phyloP scores from a whole-genome alignment of 2,329 filamentous ascomycete genomes.

The Hypomyces perniciosus region DNA sequence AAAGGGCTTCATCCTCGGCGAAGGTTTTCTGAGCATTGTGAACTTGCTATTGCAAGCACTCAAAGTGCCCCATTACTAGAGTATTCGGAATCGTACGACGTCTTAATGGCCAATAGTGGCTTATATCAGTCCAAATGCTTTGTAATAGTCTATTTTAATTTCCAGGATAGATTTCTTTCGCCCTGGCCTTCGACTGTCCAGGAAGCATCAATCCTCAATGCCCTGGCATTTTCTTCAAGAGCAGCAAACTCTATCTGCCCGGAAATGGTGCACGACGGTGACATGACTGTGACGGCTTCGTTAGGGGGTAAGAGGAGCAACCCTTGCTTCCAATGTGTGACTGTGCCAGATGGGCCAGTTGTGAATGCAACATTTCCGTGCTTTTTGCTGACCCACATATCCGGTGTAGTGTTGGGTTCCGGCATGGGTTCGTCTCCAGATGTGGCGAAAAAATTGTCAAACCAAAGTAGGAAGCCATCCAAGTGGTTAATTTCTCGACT shows the following conservation, averaged over 20 bases:
- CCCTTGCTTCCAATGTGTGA: slow-evolving; percentile 89
- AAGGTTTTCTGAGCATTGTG: slow-evolving; percentile 86
- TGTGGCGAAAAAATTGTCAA: slow-evolving; percentile 84
- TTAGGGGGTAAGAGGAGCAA: slow-evolving; percentile 63
- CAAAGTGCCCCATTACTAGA: slow-evolving; percentile 64
- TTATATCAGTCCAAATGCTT: not conserved
- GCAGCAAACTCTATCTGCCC: slow-evolving; percentile 68
- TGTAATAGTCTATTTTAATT: slow-evolving; percentile 33
- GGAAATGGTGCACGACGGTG: slow-evolving; percentile 51
- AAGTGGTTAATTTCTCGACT: slow-evolving; percentile 58
- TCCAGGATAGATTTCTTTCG: slow-evolving; percentile 45
- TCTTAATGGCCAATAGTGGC: not conserved
- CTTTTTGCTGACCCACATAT: slow-evolving; percentile 53
- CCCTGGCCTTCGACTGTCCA: slow-evolving; percentile 48
- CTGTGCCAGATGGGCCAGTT: slow-evolving; percentile 68
- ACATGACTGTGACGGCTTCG: slow-evolving; percentile 39
- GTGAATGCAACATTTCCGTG: slow-evolving; percentile 74
- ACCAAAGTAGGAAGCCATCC: slow-evolving; percentile 90
- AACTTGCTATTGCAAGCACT: slow-evolving; percentile 78
- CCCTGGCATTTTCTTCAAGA: slow-evolving; percentile 62
- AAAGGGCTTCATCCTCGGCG: slow-evolving; percentile 81
- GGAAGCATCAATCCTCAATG: slow-evolving; percentile 56
- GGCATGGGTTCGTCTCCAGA: slow-evolving; percentile 47
- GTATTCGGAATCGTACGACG: not conserved
- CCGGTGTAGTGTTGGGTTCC: slow-evolving; percentile 48